These are phyloP conservation scores for Sordariomycetes sp. DNA, from an alignment of 2,329 filamentous ascomycete genomes.

Conservation along the genomic window DNA sequence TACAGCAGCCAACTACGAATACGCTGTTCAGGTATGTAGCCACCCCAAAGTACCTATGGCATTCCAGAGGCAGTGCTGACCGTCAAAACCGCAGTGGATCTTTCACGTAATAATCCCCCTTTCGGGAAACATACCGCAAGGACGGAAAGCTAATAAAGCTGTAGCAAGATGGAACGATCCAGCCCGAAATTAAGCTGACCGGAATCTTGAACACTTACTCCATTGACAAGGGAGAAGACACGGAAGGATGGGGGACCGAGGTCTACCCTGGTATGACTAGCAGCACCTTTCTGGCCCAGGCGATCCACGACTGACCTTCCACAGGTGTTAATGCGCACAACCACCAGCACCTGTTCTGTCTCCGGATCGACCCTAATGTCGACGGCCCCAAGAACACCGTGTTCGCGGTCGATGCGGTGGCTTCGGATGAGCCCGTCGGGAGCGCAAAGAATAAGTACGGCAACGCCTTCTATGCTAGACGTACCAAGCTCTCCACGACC, in stretches of 20 bases:
- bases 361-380: conserved; percentile 78
- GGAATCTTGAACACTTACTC: conserved; percentile 89
- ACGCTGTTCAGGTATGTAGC: conserved; percentile 36
- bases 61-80: conserved; percentile 24
- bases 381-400: conserved; percentile 79
- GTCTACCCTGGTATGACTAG: conserved; percentile 51
- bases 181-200: conserved; percentile 84
- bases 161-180: conserved; percentile 76
- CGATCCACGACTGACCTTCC: conserved; percentile 2
- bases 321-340: conserved; percentile 81
- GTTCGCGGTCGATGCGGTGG: conserved; percentile 68
- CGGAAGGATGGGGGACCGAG: conserved; percentile 80
- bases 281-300: not conserved
- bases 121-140: not conserved
- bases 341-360: conserved; percentile 90
- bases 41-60: not conserved
- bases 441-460: conserved; percentile 78
- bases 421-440: conserved; percentile 63
- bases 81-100: conserved; percentile 60
- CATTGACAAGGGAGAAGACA: conserved; percentile 70
- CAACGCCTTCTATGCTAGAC: conserved; percentile 80
- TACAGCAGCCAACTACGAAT: conserved; percentile 94
- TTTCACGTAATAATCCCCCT: conserved; percentile 48
- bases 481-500: conserved; percentile 67
- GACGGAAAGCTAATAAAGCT: conserved; percentile 9